Evolutionary conservation across 2,329 filamentous ascomycete species (phyloP), one percentile per base, ranked within the genome.

Genomic region (Mollisiaceae sp.): DNA sequence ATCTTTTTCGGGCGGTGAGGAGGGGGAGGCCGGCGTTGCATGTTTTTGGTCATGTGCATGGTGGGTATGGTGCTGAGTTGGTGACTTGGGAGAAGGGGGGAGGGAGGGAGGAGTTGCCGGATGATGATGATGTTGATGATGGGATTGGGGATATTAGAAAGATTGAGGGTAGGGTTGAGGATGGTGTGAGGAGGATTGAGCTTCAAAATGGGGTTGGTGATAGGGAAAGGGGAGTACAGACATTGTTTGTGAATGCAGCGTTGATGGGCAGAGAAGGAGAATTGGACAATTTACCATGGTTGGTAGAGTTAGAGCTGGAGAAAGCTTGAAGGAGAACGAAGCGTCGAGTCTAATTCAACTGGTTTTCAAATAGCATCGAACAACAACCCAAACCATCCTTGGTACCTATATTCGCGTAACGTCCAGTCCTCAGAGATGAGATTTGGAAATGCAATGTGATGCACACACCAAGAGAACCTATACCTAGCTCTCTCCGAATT

Each of bases 11-110:
- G 0, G 82, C 84, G 0, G 70, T 87, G 0, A 77, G 78, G 1
- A 71, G 71, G 0, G 77, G 80, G 1, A 77, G 76, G 27, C 85
- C 85, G 1, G 72, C 71, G 9, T 67, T 87, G 3, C 83, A 86
- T 71, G 86, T 83, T 72, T 87, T 86, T 65, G 85, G 85, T 0
- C 85, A 87, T 67, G 82, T 86, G 18, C 85, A 88, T 71, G 83
- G 86, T 68, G 81, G 78, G 0, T 89, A 86, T 85, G 88, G 87
- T 1, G 82, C 80, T 0, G 82, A 82, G 63, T 67, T 85, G 1
- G 80, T 85, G 0, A 75, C 76, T 0, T 90, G 86, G 87, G 75
- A 78, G 1, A 41, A 62, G 2, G 27, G 39, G 9, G 35, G 36
- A 8, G 36, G 39, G 14, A 36, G 9, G 55, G 27, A 24, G 35